Base-by-base conservation (phyloP, 176 grass and related monocot species). In the Ananas comosus region DNA sequence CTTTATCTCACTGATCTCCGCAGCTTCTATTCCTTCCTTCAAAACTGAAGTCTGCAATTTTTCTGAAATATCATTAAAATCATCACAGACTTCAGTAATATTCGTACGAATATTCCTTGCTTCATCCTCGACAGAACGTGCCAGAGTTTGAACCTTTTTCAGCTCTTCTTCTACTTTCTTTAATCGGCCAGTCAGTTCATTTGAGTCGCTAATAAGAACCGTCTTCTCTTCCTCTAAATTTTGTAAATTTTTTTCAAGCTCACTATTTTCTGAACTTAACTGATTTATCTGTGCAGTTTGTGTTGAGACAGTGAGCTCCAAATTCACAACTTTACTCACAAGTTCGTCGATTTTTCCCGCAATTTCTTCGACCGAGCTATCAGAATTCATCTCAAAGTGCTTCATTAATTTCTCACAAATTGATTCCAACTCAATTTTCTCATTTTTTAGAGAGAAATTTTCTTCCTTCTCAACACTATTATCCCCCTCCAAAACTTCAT, bases 261-360 rank as follows among this genome's bases (percentile, higher is more conserved):
- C 74, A 2, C 78, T 80, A 16, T 86, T 92, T 79, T 97, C 89
- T 1, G 78, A 79, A 66, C 51, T 75, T 9, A 97, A 79, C n/a
- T 87, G 80, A 9, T 97, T 76, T 25, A 93, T 78, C 63, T 97
- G 94, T 22, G 87, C 83, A 16, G 77, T 78, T 64, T 97, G 86
- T 8, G 87, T 90, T 19, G 94, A 97, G 66, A 97, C 84, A 65
- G 83, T 92, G n/a, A 92, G 81, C 64, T 97, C 94, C 69, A 97
- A 78, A 12, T 79, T 75, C 6, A 92, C 83, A 42, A 97, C 89
- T 66, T 85, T 90, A 58, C 88, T 76, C 14, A 97, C 94, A 72
- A 97, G 65, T 47, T 92, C 94, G 25, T 97, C 87, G 11, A 93
- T 90, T 48, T 71, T 86, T 56, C 92, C 94, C 0, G 89, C 85